phyloP scores from a whole-genome alignment of 257 asterid species.

The Solanum pinnatisectum region DNA sequence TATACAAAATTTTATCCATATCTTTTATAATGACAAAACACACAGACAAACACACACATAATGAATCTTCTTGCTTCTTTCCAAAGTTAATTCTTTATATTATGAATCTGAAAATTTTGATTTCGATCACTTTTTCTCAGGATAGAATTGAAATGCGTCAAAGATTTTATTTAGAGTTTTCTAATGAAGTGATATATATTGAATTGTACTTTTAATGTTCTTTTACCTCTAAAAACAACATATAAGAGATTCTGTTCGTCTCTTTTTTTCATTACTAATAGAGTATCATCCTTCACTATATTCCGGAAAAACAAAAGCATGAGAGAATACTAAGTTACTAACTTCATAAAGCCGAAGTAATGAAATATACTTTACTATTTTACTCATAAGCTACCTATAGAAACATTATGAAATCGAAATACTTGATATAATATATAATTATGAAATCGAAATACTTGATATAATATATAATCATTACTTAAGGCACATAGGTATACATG shows the following conservation, averaged over 20 bases:
- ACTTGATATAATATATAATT: not conserved
- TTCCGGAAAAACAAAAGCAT: not conserved
- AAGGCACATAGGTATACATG: not conserved
- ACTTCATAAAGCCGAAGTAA: not conserved
- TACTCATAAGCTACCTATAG: not conserved
- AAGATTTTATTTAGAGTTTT: too few species aligned
- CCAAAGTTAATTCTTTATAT: too few species aligned
- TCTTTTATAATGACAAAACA: not conserved
- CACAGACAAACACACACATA: not conserved
- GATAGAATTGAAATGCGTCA: not conserved
- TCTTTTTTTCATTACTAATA: too few species aligned
- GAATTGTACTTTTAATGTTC: too few species aligned
- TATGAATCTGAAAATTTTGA: not conserved
- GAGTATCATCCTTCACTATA: not conserved
- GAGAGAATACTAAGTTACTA: not conserved
- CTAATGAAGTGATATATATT: not conserved
- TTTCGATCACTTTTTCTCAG: too few species aligned
- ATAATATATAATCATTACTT: too few species aligned
- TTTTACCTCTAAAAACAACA: not conserved
- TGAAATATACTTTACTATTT: not conserved
- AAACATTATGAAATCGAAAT: not conserved
- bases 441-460: not conserved
- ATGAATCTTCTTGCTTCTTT: not conserved
- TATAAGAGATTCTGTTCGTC: too few species aligned
- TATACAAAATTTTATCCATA: not conserved